Percentiles rank a stretch among this genome's conserved stretches.
Evolutionary conservation across 805 yeast species (phyloP).

Genomic region (Maudiozyma saulgeensis): DNA sequence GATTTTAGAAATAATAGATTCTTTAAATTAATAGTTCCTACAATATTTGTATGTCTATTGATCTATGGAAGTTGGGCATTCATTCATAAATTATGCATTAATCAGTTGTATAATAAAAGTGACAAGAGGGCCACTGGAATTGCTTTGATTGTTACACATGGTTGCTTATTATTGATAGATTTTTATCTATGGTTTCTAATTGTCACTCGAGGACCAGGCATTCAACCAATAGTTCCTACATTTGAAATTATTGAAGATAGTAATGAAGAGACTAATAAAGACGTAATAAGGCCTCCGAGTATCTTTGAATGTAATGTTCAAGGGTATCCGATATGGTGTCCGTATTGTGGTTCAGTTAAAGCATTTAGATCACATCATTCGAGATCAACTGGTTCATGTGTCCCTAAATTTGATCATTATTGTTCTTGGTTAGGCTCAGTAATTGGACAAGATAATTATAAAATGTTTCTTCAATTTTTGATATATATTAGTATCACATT

Average conservation of each 20-base stretch:
- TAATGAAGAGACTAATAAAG: neutral
- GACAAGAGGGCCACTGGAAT: slow-evolving; percentile 13
- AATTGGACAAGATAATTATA: slow-evolving; percentile 60
- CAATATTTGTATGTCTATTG: neutral
- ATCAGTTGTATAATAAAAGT: slow-evolving; percentile 10
- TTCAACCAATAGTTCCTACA: slow-evolving; percentile 20
- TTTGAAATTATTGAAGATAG: slow-evolving; percentile 6
- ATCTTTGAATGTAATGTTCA: slow-evolving; percentile 57
- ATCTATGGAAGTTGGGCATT: slow-evolving; percentile 38
- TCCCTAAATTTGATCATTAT: slow-evolving; percentile 73
- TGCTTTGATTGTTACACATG: slow-evolving; percentile 14
- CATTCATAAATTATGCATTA: slow-evolving; percentile 37
- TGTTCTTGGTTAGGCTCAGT: slow-evolving; percentile 70
- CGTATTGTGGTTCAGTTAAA: slow-evolving; percentile 55
- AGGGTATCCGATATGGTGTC: slow-evolving; percentile 75
- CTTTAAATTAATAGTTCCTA: neutral
- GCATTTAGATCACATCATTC: slow-evolving; percentile 67
- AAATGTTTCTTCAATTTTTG: slow-evolving; percentile 47
- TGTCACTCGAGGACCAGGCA: slow-evolving; percentile 18
- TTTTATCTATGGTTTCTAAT: slow-evolving; percentile 17
- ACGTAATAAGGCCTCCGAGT: slow-evolving; percentile 39
- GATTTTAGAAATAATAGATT: neutral
- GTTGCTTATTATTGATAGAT: slow-evolving; percentile 8
- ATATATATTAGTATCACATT: slow-evolving; percentile 32
- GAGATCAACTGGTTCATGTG: slow-evolving; percentile 43